A percentile compares a stretch with the other conserved stretches of the same genome.
Evolutionary conservation across 2,329 filamentous ascomycete species (phyloP).

Genomic region (Penicillium frequentans): DNA sequence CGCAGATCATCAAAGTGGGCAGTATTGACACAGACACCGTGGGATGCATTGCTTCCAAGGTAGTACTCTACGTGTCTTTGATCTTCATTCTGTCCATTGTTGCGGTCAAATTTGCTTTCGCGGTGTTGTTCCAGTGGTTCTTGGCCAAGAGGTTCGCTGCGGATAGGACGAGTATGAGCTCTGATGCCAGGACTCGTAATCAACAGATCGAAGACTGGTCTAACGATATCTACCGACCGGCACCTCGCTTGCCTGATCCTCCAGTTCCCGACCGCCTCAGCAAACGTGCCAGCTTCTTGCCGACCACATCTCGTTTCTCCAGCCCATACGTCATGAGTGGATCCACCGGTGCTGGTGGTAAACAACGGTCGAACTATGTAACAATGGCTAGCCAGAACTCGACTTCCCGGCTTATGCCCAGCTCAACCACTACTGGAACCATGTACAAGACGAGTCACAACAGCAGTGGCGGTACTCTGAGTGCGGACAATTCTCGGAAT

Average conservation of each 20-base stretch:
- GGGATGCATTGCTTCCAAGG: constrained; percentile 94
- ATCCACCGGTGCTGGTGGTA: constrained; percentile 43
- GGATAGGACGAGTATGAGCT: constrained; percentile 77
- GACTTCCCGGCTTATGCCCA: constrained; percentile 67
- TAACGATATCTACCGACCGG: constrained; percentile 93
- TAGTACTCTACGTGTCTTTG: constrained; percentile 91
- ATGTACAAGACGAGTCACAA: constrained; percentile 66
- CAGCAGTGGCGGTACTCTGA: constrained; percentile 58
- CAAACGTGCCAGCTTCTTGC: constrained; percentile 86
- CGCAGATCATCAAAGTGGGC: constrained; percentile 93
- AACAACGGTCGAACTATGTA: constrained; percentile 63
- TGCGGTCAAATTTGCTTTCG: constrained; percentile 79
- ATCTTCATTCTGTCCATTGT: constrained; percentile 92
- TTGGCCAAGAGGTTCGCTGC: constrained; percentile 83
- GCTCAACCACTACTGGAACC: constrained; percentile 52
- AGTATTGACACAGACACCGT: constrained; percentile 94
- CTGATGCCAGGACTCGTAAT: constrained; percentile 78
- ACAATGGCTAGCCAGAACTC: constrained; percentile 94
- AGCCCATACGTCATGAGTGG: constrained; percentile 77
- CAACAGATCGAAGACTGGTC: constrained; percentile 97
- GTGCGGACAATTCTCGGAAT: constrained; percentile 44
- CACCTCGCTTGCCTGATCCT: constrained; percentile 75
- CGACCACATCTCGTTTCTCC: constrained; percentile 92
- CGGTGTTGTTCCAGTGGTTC: constrained; percentile 95
- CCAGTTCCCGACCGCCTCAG: constrained; percentile 69